phyloP scores from a whole-genome alignment of 129 eudicot genomes.

The Centella asiatica region DNA sequence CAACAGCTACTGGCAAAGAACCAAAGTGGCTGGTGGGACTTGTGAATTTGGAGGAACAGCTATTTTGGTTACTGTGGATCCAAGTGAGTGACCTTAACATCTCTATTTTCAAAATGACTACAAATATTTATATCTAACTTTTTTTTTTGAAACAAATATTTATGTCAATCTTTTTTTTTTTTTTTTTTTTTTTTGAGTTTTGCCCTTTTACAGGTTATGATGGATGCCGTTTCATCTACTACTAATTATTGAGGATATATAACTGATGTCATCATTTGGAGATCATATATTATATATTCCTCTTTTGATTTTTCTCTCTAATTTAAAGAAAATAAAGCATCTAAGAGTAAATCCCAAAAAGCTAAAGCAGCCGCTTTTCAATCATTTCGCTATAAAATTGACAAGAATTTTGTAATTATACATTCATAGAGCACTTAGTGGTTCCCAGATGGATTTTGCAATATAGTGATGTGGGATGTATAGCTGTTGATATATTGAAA shows the following conservation, averaged over 20 bases:
- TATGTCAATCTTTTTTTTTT: too few relatives aligned
- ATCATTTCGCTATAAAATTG: background rate
- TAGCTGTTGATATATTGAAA: background rate
- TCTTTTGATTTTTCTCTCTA: background rate
- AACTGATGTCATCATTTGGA: background rate
- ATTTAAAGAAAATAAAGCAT: background rate
- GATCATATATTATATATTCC: background rate
- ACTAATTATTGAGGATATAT: slow-evolving; percentile 16
- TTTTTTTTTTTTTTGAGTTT: background rate
- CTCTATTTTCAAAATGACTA: background rate
- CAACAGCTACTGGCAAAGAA: slow-evolving; percentile 92
- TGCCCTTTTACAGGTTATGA: slow-evolving; percentile 56
- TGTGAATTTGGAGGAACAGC: slow-evolving; percentile 92
- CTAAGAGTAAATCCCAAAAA: background rate
- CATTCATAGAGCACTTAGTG: background rate
- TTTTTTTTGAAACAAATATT: too few relatives aligned
- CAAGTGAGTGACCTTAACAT: slow-evolving; percentile 44
- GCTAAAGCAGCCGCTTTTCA: background rate
- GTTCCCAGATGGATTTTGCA: slow-evolving; percentile 2
- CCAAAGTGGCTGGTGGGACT: slow-evolving; percentile 69
- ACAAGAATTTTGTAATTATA: slow-evolving; percentile 14
- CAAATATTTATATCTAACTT: background rate
- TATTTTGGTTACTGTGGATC: slow-evolving; percentile 80
- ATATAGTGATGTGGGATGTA: slow-evolving; percentile 2
- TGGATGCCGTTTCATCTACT: slow-evolving; percentile 79